Conservation (phyloP, 2,329 filamentous ascomycete genomes). For the Clarireedia paspali region DNA sequence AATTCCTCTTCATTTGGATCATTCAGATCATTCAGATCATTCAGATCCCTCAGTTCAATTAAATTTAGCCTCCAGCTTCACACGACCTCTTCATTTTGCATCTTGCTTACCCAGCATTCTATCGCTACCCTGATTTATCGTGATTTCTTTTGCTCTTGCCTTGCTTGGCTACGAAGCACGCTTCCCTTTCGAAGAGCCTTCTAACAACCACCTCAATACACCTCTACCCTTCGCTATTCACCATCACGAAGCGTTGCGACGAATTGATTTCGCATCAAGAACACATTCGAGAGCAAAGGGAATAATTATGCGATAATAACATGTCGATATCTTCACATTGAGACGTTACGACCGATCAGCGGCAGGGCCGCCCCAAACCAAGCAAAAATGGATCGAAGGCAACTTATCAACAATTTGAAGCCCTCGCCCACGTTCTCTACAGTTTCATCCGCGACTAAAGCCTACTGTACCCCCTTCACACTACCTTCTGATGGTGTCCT, state of each 20-base stretch:
- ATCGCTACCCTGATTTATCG: neutral
- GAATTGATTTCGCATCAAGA: no score
- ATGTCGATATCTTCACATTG: constrained; percentile 11
- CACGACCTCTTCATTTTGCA: neutral
- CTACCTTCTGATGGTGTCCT: constrained; percentile 51
- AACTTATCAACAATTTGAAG: constrained; percentile 22
- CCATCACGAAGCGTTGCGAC: no score
- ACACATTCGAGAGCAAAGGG: neutral
- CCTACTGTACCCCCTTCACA: constrained; percentile 55
- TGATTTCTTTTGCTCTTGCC: neutral
- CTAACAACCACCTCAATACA: no score
- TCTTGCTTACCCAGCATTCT: neutral
- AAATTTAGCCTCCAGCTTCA: no score
- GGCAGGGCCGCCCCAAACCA: constrained; percentile 22
- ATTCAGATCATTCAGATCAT: no score
- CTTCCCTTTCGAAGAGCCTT: neutral
- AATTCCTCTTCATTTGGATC: no score
- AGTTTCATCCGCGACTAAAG: constrained; percentile 29
- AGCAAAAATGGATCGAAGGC: constrained; percentile 24
- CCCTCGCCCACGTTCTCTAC: constrained; percentile 24
- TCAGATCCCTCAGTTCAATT: no score
- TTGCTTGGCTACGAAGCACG: neutral
- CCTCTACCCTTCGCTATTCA: no score
- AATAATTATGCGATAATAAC: neutral
- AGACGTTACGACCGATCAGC: constrained; percentile 10